Conservation (phyloP, 2,329 filamentous ascomycete genomes). For the Hypoxylon sp. region DNA sequence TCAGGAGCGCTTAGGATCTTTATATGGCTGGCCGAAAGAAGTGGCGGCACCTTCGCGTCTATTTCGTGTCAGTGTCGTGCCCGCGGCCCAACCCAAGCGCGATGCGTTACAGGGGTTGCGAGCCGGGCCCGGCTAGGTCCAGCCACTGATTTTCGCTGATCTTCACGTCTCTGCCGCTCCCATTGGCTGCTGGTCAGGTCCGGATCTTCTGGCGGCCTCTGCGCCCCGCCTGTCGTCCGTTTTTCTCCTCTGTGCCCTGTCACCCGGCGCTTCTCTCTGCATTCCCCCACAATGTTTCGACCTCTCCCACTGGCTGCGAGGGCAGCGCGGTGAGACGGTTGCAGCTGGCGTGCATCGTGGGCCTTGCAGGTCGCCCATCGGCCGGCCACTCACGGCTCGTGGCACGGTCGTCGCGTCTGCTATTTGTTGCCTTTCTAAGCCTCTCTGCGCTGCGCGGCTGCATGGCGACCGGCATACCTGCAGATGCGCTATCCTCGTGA, state of each 20-base stretch:
- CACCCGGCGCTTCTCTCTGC: conserved; percentile 37
- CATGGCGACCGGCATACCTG: conserved; percentile 43
- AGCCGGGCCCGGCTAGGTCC: conserved; percentile 42
- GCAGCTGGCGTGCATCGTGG: conserved; percentile 38
- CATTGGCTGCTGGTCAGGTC: conserved; percentile 35
- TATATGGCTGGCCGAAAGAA: conserved; percentile 39
- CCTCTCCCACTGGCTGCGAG: conserved; percentile 42
- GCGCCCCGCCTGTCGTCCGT: conserved; percentile 29
- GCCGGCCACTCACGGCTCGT: conserved; percentile 44
- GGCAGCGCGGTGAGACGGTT: conserved; percentile 41
- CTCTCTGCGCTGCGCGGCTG: conserved; percentile 35
- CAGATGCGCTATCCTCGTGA: conserved; percentile 36
- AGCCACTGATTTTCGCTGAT: conserved; percentile 39
- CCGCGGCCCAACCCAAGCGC: conserved; percentile 35
- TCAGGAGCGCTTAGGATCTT: conserved; percentile 37
- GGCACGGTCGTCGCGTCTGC: conserved; percentile 46
- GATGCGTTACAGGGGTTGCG: conserved; percentile 24
- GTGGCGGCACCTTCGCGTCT: conserved; percentile 40
- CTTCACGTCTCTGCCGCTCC: conserved; percentile 28
- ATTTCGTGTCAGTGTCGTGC: conserved; percentile 45
- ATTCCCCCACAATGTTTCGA: conserved; percentile 38
- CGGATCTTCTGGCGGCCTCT: conserved; percentile 22
- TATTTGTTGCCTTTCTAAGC: conserved; percentile 38
- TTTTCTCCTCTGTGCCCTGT: conserved; percentile 22
- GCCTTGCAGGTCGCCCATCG: conserved; percentile 38